Conservation (phyloP, 371 early-diverging fungal species). For the Mycotypha africana region DNA sequence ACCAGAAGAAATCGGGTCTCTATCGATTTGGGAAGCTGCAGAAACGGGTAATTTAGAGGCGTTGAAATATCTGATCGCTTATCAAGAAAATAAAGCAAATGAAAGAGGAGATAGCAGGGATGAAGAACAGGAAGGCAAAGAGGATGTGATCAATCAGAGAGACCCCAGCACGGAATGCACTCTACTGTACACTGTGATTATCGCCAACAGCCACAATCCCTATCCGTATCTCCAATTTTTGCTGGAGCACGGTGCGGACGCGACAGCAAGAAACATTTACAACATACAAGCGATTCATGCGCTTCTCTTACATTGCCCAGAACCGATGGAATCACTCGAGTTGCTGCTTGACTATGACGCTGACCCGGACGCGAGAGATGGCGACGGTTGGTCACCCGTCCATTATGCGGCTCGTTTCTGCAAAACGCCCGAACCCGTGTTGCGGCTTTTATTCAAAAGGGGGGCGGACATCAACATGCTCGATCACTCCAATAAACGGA, state of each 20-base stretch:
- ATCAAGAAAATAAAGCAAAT: neutral
- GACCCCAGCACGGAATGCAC: conserved; percentile 49
- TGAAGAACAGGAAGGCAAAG: no score
- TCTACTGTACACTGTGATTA: conserved; percentile 31
- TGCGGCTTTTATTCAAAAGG: conserved; percentile 19
- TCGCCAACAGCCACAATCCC: conserved; percentile 33
- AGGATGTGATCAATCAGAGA: no score
- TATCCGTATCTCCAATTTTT: conserved; percentile 25
- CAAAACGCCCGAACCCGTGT: conserved; percentile 22
- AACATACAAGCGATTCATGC: conserved; percentile 37
- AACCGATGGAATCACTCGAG: conserved; percentile 34
- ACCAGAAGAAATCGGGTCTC: no score
- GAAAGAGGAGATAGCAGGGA: neutral
- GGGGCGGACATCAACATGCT: conserved; percentile 49
- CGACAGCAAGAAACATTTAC: conserved; percentile 35
- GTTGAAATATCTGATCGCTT: conserved; percentile 17
- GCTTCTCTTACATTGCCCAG: conserved; percentile 23
- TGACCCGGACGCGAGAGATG: conserved; percentile 57
- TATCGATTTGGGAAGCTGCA: conserved; percentile 24
- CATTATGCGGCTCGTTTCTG: conserved; percentile 65
- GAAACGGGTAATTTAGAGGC: conserved; percentile 21
- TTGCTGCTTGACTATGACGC: conserved; percentile 25
- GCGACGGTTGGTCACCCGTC: conserved; percentile 72
- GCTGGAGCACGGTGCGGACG: conserved; percentile 45
- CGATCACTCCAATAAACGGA: conserved; percentile 25